phyloP scores from a whole-genome alignment of 306 rosid genomes.

The Cicer chorassanicum region DNA sequence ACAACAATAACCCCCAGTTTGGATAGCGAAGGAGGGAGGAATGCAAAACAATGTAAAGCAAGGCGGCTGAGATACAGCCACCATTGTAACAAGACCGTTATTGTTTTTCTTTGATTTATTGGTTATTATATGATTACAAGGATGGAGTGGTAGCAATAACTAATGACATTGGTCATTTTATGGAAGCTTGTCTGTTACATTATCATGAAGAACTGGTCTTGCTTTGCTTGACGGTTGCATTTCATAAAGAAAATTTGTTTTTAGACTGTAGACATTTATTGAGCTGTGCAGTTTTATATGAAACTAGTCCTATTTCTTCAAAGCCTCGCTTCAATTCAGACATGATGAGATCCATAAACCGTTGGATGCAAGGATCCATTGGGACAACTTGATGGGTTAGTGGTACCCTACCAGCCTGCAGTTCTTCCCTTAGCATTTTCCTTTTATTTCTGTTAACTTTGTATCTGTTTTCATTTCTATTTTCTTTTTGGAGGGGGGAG shows the following conservation, averaged over 20 bases:
- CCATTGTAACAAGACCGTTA: slow-evolving; percentile 42
- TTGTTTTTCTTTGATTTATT: slow-evolving; percentile 25
- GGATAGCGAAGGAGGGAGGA: slow-evolving; percentile 6
- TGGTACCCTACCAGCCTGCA: slow-evolving; percentile 31
- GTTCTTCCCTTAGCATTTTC: slow-evolving; percentile 18
- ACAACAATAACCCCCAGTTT: slow-evolving; percentile 23
- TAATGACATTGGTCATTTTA: slow-evolving; percentile 30
- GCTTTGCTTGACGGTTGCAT: slow-evolving; percentile 31
- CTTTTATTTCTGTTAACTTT: background rate
- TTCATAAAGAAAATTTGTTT: slow-evolving; percentile 6
- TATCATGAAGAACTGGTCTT: slow-evolving; percentile 33
- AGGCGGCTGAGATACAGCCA: slow-evolving; percentile 36
- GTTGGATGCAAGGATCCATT: slow-evolving; percentile 38
- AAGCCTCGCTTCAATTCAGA: slow-evolving; percentile 27
- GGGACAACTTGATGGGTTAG: slow-evolving; percentile 32
- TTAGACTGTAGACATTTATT: background rate
- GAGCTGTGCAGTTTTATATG: slow-evolving; percentile 11
- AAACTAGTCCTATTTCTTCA: slow-evolving; percentile 17
- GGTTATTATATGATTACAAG: slow-evolving; percentile 18
- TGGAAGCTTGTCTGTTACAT: slow-evolving; percentile 34
- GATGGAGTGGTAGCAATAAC: slow-evolving; percentile 36
- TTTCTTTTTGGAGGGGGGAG: background rate
- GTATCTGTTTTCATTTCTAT: background rate
- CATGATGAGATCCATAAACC: slow-evolving; percentile 35
- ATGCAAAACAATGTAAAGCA: slow-evolving; percentile 44